These are phyloP conservation scores for Debaryomycetaceae sp. DNA, from an alignment of 1,139 yeast species.

Conservation along the genomic window DNA sequence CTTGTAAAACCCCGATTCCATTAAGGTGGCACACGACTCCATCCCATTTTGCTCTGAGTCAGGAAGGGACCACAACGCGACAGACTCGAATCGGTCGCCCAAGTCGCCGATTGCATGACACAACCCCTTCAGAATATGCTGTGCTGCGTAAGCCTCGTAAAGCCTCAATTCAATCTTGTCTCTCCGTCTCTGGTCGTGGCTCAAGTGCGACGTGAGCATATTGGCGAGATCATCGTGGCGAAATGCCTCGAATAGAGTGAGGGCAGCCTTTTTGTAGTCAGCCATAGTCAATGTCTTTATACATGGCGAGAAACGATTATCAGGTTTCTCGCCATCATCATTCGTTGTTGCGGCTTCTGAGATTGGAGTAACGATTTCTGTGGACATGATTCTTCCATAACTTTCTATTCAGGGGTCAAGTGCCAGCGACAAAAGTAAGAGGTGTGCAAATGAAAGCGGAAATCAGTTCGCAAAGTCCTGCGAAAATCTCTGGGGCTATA, in stretches of 20 bases:
- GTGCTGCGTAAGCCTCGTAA: slow-evolving; percentile 54
- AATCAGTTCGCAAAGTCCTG: slow-evolving; percentile 4
- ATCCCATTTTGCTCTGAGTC: slow-evolving; percentile 39
- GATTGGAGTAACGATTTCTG: slow-evolving; percentile 6
- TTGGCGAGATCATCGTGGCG: slow-evolving; percentile 48
- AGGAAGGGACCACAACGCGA: slow-evolving; percentile 61
- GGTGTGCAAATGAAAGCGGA: slow-evolving; percentile 2
- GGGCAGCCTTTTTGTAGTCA: slow-evolving; percentile 54
- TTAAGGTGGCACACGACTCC: slow-evolving; percentile 45
- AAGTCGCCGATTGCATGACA: slow-evolving; percentile 46
- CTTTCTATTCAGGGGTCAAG: too few species aligned
- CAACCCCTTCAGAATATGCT: slow-evolving; percentile 54
- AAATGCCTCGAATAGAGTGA: slow-evolving; percentile 49
- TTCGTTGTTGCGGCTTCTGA: slow-evolving; percentile 7
- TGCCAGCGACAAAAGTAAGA: too few species aligned
- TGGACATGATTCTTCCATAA: slow-evolving; percentile 9
- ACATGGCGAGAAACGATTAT: slow-evolving; percentile 8
- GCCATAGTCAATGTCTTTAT: slow-evolving; percentile 28
- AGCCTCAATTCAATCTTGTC: slow-evolving; percentile 41
- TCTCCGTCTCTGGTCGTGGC: slow-evolving; percentile 28
- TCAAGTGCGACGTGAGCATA: slow-evolving; percentile 41
- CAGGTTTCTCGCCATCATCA: slow-evolving; percentile 10
- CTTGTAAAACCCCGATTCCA: slow-evolving; percentile 55
- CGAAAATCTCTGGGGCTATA: slow-evolving; percentile 1
- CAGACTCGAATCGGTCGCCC: slow-evolving; percentile 53